phyloP scores from a whole-genome alignment of 2,329 filamentous ascomycete species.

The Xenoacremonium recifei region DNA sequence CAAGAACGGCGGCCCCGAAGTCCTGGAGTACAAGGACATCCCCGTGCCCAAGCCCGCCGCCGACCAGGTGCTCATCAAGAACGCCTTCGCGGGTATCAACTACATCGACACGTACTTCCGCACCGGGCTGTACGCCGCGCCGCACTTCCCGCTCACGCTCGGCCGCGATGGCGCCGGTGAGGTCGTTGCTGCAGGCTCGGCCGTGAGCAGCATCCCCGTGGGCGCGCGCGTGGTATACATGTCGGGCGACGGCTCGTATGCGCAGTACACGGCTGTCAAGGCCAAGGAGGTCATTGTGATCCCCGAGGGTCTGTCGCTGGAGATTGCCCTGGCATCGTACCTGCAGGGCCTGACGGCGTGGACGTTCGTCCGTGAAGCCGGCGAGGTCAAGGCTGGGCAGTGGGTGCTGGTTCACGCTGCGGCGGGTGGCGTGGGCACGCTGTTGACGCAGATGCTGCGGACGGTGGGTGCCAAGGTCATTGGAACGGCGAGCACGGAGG shows the following conservation, averaged over 20 bases:
- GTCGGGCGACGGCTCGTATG: slow-evolving; percentile 47
- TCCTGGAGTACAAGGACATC: slow-evolving; percentile 69
- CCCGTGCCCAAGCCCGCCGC: slow-evolving; percentile 65
- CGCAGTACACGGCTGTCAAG: slow-evolving; percentile 54
- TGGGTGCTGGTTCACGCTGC: slow-evolving; percentile 85
- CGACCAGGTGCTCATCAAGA: slow-evolving; percentile 77
- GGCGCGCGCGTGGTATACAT: slow-evolving; percentile 75
- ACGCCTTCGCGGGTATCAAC: slow-evolving; percentile 78
- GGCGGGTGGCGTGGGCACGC: slow-evolving; percentile 75
- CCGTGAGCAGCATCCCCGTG: slow-evolving; percentile 52
- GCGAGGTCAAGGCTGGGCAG: slow-evolving; percentile 72
- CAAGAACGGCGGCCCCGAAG: slow-evolving; percentile 65
- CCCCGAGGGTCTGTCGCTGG: slow-evolving; percentile 58
- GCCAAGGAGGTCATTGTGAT: slow-evolving; percentile 58
- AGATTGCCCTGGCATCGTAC: slow-evolving; percentile 66
- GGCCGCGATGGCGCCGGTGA: slow-evolving; percentile 78
- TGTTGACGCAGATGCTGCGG: slow-evolving; percentile 73
- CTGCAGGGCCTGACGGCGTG: slow-evolving; percentile 83
- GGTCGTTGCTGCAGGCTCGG: slow-evolving; percentile 60
- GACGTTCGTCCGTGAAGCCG: slow-evolving; percentile 74
- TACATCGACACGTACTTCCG: slow-evolving; percentile 94
- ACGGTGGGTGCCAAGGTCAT: slow-evolving; percentile 74
- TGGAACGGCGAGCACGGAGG: slow-evolving; percentile 70
- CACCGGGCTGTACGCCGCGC: slow-evolving; percentile 71
- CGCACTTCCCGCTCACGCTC: slow-evolving; percentile 68